phyloP scores from a whole-genome alignment of 2,329 filamentous ascomycete genomes.

The Alternaria dauci region DNA sequence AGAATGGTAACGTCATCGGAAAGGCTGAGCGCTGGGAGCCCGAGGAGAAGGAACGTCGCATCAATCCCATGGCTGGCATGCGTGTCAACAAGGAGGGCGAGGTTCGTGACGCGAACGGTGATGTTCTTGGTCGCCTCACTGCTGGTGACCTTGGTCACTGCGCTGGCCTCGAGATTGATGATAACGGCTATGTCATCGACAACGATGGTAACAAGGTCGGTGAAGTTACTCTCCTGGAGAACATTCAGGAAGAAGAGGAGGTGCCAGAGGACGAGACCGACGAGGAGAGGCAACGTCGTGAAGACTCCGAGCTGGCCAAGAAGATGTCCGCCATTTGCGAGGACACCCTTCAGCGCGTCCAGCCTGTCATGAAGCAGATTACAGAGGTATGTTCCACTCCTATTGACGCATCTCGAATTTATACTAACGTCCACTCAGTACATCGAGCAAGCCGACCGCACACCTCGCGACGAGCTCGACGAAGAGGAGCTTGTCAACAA shows the following conservation, averaged over 20 bases:
- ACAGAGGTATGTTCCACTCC: conserved; percentile 66
- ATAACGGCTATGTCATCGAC: conserved; percentile 62
- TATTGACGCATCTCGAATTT: not conserved
- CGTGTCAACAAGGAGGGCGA: conserved; percentile 64
- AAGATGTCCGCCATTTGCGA: conserved; percentile 77
- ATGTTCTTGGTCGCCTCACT: conserved; percentile 60
- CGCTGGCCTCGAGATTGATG: conserved; percentile 61
- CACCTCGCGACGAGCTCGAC: conserved; percentile 85
- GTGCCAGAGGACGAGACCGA: conserved; percentile 63
- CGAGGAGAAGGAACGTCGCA: conserved; percentile 61
- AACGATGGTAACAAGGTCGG: conserved; percentile 70
- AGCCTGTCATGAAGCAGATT: conserved; percentile 87
- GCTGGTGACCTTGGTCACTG: conserved; percentile 62
- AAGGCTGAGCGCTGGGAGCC: conserved; percentile 63
- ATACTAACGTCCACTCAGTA: conserved; percentile 60
- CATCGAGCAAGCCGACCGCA: conserved; percentile 81
- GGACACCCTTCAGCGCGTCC: conserved; percentile 82
- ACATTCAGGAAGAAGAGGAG: conserved; percentile 65
- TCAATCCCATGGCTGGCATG: conserved; percentile 68
- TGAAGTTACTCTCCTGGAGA: conserved; percentile 68
- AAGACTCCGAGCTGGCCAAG: conserved; percentile 78
- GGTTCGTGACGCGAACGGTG: conserved; percentile 61
- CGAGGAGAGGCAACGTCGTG: conserved; percentile 56
- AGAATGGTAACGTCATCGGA: conserved; percentile 63
- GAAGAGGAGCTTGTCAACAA: conserved; percentile 88